Evolutionary conservation across 2,329 filamentous ascomycete species (phyloP), one percentile per base, ranked within the genome.

Genomic region (Thelonectria blattea): DNA sequence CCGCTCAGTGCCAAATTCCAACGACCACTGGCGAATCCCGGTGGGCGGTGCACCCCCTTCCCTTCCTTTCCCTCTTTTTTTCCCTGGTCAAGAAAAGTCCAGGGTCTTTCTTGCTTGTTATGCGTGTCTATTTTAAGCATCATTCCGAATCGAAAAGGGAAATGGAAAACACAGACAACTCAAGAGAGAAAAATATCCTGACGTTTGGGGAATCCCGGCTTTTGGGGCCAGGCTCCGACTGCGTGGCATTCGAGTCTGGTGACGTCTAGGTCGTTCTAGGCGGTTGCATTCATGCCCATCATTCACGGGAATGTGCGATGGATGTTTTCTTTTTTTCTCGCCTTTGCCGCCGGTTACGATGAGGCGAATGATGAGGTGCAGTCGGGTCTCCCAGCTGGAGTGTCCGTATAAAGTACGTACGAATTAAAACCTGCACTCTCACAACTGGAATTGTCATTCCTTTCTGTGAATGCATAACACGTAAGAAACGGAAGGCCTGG

Each of bases 41-140:
- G 27, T 30, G 27, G 27, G 27, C 27, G 27, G 27, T 30, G 27
- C 27, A 4, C 5, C 27, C 27, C 22, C 22, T 24, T 24, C 22
- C 22, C 22, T 24, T 6, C 6, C 22, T 24, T 37, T 22, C 6
- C 27, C 50, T 54, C 22, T 24, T 6, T 24, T 6, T 24, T 37
- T 22, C 6, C 27, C 50, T 54, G 52, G 52, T 14, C 3, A 3
- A 24, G 6, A 24, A 24, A 24, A 27, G 53, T 18, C 41, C 12
- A 47, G 46, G 41, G 53, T 32, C 43, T 43, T 24, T 14, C 18
- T 30, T n/a, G 20, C 37, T 43, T 24, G 41, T 41, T 37, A 56
- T 42, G 46, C 49, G 46, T 17, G 41, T n/a, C 53, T 56, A 56
- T 56, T 56, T 56, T 56, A 56, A 56, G 53, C 46, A 50, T 24